phyloP scores from a whole-genome alignment of 768 basidiomycete genomes.

The Leccinum sublutescens region DNA sequence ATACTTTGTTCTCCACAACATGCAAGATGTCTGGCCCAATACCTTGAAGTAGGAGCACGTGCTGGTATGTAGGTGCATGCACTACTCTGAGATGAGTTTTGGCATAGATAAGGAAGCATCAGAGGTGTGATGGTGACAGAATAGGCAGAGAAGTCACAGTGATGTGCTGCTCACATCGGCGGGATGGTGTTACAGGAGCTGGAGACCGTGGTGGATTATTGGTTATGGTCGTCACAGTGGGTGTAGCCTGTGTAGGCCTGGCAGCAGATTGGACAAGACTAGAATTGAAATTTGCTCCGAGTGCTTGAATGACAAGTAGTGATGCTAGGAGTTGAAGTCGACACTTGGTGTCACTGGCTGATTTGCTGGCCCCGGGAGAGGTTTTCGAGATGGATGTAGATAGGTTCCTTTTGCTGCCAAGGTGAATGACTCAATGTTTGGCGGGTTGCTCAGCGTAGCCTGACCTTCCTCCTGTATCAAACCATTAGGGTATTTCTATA shows the following conservation, averaged over 20 bases:
- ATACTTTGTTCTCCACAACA: no score
- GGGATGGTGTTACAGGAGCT: neutral
- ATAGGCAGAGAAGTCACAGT: neutral
- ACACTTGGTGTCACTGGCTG: neutral
- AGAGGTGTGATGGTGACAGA: slow-evolving; percentile 3
- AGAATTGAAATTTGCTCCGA: neutral
- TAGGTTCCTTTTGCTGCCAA: neutral
- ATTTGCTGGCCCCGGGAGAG: neutral
- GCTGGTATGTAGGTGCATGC: no score
- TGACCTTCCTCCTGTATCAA: slow-evolving; percentile 6
- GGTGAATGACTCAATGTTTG: slow-evolving; percentile 8
- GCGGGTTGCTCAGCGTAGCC: neutral
- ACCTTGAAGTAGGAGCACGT: no score
- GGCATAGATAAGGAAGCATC: slow-evolving; percentile 1
- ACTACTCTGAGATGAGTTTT: neutral
- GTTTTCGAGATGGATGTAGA: neutral
- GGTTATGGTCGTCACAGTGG: neutral
- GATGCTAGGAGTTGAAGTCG: slow-evolving; percentile 4
- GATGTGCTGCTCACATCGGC: neutral
- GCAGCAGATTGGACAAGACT: neutral
- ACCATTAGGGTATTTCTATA: neutral
- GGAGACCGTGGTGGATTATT: neutral
- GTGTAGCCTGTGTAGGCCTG: neutral
- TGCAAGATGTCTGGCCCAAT: no score
- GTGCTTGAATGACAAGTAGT: slow-evolving; percentile 5